Percentiles rank a stretch among this genome's conserved stretches.
These are phyloP conservation scores for Ophiostoma perfectum DNA, from an alignment of 2,329 filamentous ascomycete species.

Conservation along the genomic window DNA sequence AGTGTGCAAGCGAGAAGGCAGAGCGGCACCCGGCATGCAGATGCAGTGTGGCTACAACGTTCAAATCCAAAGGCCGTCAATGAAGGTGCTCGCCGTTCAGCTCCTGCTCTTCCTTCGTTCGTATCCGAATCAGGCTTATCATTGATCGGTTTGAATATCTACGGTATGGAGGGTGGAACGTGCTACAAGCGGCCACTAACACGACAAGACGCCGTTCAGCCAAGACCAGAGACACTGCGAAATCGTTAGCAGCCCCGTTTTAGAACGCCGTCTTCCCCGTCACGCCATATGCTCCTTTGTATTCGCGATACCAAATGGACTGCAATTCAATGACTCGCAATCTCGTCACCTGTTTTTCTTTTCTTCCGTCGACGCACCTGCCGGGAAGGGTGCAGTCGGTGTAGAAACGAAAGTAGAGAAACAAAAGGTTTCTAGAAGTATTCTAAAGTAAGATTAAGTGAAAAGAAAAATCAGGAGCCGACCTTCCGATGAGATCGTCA, in stretches of 20 bases:
- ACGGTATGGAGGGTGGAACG: too few species aligned
- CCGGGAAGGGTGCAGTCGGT: background rate
- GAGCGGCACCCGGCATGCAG: too few species aligned
- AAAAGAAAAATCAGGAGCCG: too few species aligned
- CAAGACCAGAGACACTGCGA: background rate
- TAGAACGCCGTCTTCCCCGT: slow-evolving; percentile 6
- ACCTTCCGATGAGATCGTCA: too few species aligned
- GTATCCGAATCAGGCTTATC: too few species aligned
- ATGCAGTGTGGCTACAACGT: too few species aligned
- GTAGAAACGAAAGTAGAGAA: background rate
- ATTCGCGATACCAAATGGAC: slow-evolving; percentile 13
- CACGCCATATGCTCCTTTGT: background rate
- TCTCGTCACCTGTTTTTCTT: background rate
- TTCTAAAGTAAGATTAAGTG: background rate
- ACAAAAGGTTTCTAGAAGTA: background rate
- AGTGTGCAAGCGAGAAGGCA: too few species aligned
- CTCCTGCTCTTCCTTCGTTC: background rate
- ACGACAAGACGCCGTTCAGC: slow-evolving; percentile 6
- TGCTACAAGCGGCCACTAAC: background rate
- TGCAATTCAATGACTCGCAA: slow-evolving; percentile 6
- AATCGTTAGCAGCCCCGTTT: background rate
- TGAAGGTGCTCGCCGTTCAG: background rate
- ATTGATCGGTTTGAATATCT: too few species aligned
- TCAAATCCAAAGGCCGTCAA: background rate
- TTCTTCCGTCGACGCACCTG: background rate